Base-by-base conservation (phyloP, 345 rosid species). In the Balakata baccata region DNA sequence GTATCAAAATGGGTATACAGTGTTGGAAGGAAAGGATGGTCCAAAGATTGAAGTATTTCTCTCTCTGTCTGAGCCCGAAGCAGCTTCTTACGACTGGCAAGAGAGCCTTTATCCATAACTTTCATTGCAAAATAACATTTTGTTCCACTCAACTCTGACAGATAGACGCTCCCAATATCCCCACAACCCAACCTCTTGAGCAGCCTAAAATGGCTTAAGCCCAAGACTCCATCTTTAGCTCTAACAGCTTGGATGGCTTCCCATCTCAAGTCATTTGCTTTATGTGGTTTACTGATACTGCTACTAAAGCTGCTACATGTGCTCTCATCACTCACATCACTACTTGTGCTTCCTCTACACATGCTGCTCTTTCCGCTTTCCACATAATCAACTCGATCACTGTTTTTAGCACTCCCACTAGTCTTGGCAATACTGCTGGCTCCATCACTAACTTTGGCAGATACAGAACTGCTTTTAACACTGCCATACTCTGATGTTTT, bases 61-160 rank as follows among this genome's bases (percentile, higher is more conserved):
- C 95, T 84, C 72, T 93, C 98, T 17, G 97, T 93, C 75, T 93
- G 98, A 74, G 95, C 98, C 29, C 98, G 87, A 77, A 89, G 92
- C 69, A 93, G 88, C 87, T 91, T 93, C 84, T 93, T 91, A 49
- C 97, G 93, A 68, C 90, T 86, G 0, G 93, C 98, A 70, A 93
- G 85, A 74, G 97, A 89, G 50, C 89, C 90, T 85, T 93, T 91
- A 75, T 93, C 98, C 98, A 93, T 93, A 41, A 93, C 98, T 83
- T 93, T 93, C 97, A 89, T 91, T 5, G 97, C 98, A 78, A 93
- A 91, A 80, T 86, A 83, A 80, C 98, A 87, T 76, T 85, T 91
- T 0, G 91, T 93, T 81, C 98, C 98, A 70, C 87, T 88, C 79
- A 93, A 84, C 89, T 90, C 98, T 3, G 96, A 90, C 68, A 92